phyloP scores from a whole-genome alignment of 2,329 filamentous ascomycete species.

The Microascus cirrosus region DNA sequence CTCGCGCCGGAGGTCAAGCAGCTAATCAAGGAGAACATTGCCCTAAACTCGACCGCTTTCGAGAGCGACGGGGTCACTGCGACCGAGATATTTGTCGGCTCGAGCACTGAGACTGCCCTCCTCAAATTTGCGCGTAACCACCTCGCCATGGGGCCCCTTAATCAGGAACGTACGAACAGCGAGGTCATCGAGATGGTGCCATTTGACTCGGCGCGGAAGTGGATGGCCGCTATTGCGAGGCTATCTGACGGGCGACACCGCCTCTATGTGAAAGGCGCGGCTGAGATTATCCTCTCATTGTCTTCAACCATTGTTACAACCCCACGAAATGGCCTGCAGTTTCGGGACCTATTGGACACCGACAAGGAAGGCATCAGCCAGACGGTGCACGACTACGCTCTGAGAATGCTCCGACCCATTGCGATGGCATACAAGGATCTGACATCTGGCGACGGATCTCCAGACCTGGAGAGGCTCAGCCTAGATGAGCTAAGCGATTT shows the following conservation, averaged over 20 bases:
- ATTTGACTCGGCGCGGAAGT: constrained; percentile 43
- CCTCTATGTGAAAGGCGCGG: constrained; percentile 45
- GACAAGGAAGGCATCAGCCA: constrained; percentile 18
- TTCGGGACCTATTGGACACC: constrained; percentile 17
- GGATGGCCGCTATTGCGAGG: constrained; percentile 43
- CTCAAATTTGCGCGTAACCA: constrained; percentile 38
- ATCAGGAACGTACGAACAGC: constrained; percentile 33
- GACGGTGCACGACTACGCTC: constrained; percentile 42
- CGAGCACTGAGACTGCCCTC: constrained; percentile 43
- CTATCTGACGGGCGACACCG: constrained; percentile 33
- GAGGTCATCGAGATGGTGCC: constrained; percentile 36
- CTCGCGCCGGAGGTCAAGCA: constrained; percentile 21
- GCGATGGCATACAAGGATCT: constrained; percentile 57
- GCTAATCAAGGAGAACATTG: constrained; percentile 26
- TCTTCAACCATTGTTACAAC: constrained; percentile 31
- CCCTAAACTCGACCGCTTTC: constrained; percentile 41
- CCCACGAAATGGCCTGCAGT: constrained; percentile 21
- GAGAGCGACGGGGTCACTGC: constrained; percentile 28
- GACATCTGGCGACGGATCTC: constrained; percentile 24
- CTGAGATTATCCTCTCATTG: constrained; percentile 39
- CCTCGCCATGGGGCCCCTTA: constrained; percentile 30
- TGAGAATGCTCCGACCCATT: constrained; percentile 55
- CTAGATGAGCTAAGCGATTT: constrained; percentile 1
- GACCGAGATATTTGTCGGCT: constrained; percentile 33
- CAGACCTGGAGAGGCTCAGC: constrained; percentile 17